phyloP scores from a whole-genome alignment of 116 monocot genomes.

The Phalaenopsis hybrid region DNA sequence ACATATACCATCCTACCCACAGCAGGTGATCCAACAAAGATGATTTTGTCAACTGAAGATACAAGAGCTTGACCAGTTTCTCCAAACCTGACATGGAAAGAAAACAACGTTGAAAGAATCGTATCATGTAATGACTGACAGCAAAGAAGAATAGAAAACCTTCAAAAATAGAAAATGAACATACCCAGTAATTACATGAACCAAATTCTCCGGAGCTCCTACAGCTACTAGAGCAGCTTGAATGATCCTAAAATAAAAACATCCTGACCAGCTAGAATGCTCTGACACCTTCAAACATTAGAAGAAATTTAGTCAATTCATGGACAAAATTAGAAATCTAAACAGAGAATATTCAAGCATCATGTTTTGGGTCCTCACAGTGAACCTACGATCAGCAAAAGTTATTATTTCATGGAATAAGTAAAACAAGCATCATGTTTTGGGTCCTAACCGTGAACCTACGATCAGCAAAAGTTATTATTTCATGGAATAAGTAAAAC shows the following conservation, averaged over 20 bases:
- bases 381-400: background rate
- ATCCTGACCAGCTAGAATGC: conserved; percentile 99
- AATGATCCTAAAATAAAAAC: conserved; percentile 90
- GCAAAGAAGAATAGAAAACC: conserved; percentile 3
- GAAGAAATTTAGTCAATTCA: background rate
- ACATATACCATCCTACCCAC: conserved; percentile 83
- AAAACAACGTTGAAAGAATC: background rate
- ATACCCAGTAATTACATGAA: conserved; percentile 99
- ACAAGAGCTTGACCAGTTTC: conserved; percentile 99
- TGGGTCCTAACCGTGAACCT: background rate
- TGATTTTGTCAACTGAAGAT: conserved; percentile 96
- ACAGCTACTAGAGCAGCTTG: conserved; percentile 91
- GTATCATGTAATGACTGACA: background rate
- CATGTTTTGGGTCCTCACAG: background rate
- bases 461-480: background rate
- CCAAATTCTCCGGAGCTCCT: conserved; percentile 91
- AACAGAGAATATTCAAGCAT: background rate
- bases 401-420: background rate
- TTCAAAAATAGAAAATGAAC: background rate
- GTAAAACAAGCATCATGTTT: conserved; percentile 2
- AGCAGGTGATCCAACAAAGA: conserved; percentile 99
- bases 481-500: background rate
- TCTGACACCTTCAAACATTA: conserved; percentile 71
- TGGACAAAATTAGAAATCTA: background rate
- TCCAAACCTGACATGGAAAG: conserved; percentile 52